A percentile compares a stretch with the other conserved stretches of the same genome.
These are phyloP conservation scores for Gilbertella persicaria DNA, from an alignment of 371 early-diverging fungal species.

Conservation along the genomic window DNA sequence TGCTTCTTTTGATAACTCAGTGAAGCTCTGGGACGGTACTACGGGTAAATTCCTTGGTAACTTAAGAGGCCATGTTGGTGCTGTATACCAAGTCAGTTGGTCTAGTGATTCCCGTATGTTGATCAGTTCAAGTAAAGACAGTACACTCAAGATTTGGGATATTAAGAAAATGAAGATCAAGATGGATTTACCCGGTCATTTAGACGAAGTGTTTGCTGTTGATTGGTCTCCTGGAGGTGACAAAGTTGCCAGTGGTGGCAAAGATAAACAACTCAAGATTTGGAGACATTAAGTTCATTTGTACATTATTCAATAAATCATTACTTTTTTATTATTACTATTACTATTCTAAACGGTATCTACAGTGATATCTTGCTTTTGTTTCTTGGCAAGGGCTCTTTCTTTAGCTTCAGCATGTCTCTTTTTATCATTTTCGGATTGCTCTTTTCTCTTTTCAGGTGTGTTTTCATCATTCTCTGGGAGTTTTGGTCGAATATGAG, in stretches of 20 bases:
- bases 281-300: slow-evolving; percentile 51
- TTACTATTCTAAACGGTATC: not conserved
- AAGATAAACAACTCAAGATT: slow-evolving; percentile 88
- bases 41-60: slow-evolving; percentile 93
- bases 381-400: slow-evolving; percentile 12
- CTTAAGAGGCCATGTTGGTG: slow-evolving; percentile 91
- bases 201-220: slow-evolving; percentile 93
- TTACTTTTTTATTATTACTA: not conserved
- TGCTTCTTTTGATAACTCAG: slow-evolving; percentile 97
- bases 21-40: slow-evolving; percentile 95
- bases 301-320: slow-evolving; percentile 11
- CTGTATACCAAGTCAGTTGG: slow-evolving; percentile 94
- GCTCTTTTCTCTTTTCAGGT: slow-evolving; percentile 16
- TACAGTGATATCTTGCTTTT: slow-evolving; percentile 12
- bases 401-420: slow-evolving; percentile 13
- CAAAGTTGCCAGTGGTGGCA: slow-evolving; percentile 91
- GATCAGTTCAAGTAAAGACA: slow-evolving; percentile 90
- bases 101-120: slow-evolving; percentile 91
- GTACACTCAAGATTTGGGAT: slow-evolving; percentile 94
- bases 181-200: slow-evolving; percentile 93
- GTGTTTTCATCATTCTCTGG: slow-evolving; percentile 29
- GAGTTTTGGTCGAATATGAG: slow-evolving; percentile 68
- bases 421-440: slow-evolving; percentile 17
- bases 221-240: slow-evolving; percentile 96
- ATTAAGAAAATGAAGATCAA: slow-evolving; percentile 84